Conservation (phyloP, 306 rosid genomes). For the Medicago truncatula region MtrunA17r5.0-ANR NC_053044.1:55319001-55319500, state of each 20-base stretch:
- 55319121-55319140: background rate
- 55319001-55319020: no score
- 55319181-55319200: slow-evolving; percentile 8
- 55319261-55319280: background rate
- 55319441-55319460: slow-evolving; percentile 24
- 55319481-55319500: slow-evolving; percentile 13
- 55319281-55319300: slow-evolving; percentile 1
- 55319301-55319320: slow-evolving; percentile 28
- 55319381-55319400: slow-evolving; percentile 25
- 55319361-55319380: slow-evolving; percentile 10
- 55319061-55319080: no score
- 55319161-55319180: background rate
- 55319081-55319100: background rate
- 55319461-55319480: background rate
- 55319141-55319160: background rate
- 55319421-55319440: slow-evolving; percentile 25
- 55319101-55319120: slow-evolving; percentile 1
- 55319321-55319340: slow-evolving; percentile 12
- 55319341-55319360: slow-evolving; percentile 8
- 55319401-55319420: slow-evolving; percentile 25
- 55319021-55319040: no score
- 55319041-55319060: no score
- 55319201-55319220: background rate
- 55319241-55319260: slow-evolving; percentile 10
- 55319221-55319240: background rate